Percentiles rank a stretch among this genome's conserved stretches.
phyloP scores from a whole-genome alignment of 108 stramenopile genomes.

The Cylindrotheca fusiformis region DNA sequence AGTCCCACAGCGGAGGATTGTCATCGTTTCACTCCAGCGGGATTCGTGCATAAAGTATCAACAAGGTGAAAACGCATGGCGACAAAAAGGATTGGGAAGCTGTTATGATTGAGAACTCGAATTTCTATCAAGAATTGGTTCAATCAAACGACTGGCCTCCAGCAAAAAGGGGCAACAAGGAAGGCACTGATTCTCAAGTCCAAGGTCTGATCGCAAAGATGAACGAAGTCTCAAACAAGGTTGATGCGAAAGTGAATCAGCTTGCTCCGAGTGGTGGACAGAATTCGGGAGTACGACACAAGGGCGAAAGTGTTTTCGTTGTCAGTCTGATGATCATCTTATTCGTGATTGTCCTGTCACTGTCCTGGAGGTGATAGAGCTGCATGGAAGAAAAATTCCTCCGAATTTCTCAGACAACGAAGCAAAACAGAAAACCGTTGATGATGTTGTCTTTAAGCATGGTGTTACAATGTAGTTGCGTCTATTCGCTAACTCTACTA shows the following conservation, averaged over 20 bases:
- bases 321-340: too few species aligned
- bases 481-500: not conserved
- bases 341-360: not conserved
- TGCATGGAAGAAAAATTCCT: not conserved
- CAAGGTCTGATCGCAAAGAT: conserved; percentile 1
- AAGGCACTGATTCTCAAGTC: not conserved
- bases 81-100: too few species aligned
- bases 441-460: not conserved
- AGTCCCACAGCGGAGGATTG: too few species aligned
- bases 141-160: conserved; percentile 2
- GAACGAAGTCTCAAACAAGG: not conserved
- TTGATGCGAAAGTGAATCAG: not conserved
- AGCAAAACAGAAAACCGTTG: not conserved
- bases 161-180: not conserved
- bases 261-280: too few species aligned
- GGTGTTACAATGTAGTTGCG: too few species aligned
- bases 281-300: too few species aligned
- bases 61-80: conserved; percentile 3
- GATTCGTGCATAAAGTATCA: not conserved
- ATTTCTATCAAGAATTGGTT: too few species aligned
- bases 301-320: too few species aligned
- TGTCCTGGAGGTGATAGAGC: not conserved
- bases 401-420: too few species aligned
- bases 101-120: too few species aligned
- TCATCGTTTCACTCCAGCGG: not conserved